Evolutionary conservation across 305 asterid species (phyloP), one percentile per base, ranked within the genome.

Genomic region (Andrographis paniculata): DNA sequence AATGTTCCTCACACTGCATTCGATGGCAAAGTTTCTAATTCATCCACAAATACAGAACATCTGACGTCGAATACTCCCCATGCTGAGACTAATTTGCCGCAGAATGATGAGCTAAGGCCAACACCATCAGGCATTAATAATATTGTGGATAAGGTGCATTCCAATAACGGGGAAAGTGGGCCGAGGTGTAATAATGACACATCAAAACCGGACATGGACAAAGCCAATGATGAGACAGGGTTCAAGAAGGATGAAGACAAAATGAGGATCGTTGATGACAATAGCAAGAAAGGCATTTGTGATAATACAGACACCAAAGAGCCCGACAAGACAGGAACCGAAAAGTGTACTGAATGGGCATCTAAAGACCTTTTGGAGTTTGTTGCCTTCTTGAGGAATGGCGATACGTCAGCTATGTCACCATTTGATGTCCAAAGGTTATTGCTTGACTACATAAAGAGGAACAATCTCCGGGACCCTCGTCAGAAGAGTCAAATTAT

Each of bases 391-490:
- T 47, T 80, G 85, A 91, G 66, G 69, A 78, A 77, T 60, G 96
- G 96, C 36, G 87, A 91, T 54, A 66, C 61, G 17, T 70, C 87
- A 39, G 63, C 59, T 16, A 52, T 80, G 31, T 66, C 85, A 9
- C 93, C 73, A 20, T 77, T 76, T 63, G 95, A 87, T 55, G 88
- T 72, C 48, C 94, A 87, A 61, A 62, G 61, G 15, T 79, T 87
- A 20, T 35, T 92, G 66, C 72, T 87, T 20, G 80, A 83, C 18
- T 91, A 91, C 67, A 70, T 91, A 61, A 87, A 81, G 74, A 65
- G 45, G 62, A 79, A 87, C 66, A 74, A 77, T 52, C 99, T 91
- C 52, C 77, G 91, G 37, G 96, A 87, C 60, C 96, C 96, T 53
- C 83, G 52, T 20, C 66, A 48, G 61, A 87, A 84, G 76, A 79